phyloP scores from a whole-genome alignment of 2,329 filamentous ascomycete species.

The Tolypocladium cylindrosporum region DNA sequence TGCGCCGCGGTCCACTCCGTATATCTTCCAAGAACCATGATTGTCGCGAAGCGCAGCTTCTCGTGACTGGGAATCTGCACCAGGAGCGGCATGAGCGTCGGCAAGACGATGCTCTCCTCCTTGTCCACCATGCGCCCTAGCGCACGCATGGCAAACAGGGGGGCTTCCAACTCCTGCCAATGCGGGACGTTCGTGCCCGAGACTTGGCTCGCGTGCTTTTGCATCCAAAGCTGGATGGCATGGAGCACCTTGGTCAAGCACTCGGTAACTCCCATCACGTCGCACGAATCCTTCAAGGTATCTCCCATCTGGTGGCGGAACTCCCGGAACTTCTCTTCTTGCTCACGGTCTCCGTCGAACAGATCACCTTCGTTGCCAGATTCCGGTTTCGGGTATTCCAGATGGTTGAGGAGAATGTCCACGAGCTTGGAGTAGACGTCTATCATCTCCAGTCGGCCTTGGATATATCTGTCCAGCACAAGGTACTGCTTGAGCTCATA shows the following conservation, averaged over 20 bases:
- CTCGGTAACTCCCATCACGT: constrained; percentile 88
- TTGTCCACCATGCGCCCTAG: constrained; percentile 94
- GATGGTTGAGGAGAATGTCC: constrained; percentile 82
- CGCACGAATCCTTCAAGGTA: constrained; percentile 91
- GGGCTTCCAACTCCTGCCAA: constrained; percentile 94
- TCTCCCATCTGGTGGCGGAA: constrained; percentile 97
- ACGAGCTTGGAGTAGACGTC: constrained; percentile 84
- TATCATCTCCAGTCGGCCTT: constrained; percentile 65
- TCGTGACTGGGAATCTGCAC: constrained; percentile 93
- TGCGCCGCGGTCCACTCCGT: constrained; percentile 97
- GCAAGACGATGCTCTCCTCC: constrained; percentile 77
- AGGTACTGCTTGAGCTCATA: constrained; percentile 97
- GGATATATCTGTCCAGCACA: constrained; percentile 78
- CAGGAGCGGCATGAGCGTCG: constrained; percentile 84
- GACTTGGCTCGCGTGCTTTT: constrained; percentile 67
- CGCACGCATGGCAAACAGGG: constrained; percentile 87
- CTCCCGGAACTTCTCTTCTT: constrained; percentile 93
- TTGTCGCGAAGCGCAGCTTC: constrained; percentile 95
- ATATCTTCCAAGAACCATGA: constrained; percentile 94
- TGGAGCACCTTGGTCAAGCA: constrained; percentile 83
- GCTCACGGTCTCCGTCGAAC: constrained; percentile 90
- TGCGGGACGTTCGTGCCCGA: constrained; percentile 69
- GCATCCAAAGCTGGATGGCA: constrained; percentile 81
- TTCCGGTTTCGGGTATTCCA: constrained; percentile 77
- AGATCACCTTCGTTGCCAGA: constrained; percentile 67